These are phyloP conservation scores for Candida morakotiae DNA, from an alignment of 805 yeast species.

Conservation along the genomic window DNA sequence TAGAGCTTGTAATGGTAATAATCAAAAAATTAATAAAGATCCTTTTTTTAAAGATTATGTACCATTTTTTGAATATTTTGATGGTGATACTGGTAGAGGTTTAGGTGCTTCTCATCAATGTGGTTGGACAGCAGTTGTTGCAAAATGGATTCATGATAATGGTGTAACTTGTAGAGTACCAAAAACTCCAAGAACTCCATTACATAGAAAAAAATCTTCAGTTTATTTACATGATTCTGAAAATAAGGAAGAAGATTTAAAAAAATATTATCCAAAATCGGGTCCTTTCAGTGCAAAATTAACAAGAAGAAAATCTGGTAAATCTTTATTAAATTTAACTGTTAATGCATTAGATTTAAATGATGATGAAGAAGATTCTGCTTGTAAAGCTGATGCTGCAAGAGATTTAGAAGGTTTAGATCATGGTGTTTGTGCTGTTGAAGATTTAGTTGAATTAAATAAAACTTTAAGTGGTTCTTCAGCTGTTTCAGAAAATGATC, in stretches of 20 bases:
- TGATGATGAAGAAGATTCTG: conserved; percentile 40
- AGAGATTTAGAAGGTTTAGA: conserved; percentile 7
- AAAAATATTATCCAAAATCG: conserved; percentile 39
- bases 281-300: conserved; percentile 52
- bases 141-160: conserved; percentile 86
- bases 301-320: conserved; percentile 68
- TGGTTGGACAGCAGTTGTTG: conserved; percentile 95
- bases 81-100: conserved; percentile 93
- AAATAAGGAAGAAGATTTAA: conserved; percentile 22
- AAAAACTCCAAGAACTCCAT: conserved; percentile 33
- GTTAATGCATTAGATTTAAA: conserved; percentile 63
- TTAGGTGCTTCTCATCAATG: conserved; percentile 91
- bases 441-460: conserved; percentile 15
- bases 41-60: conserved; percentile 70
- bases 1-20: conserved; percentile 78
- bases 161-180: conserved; percentile 66
- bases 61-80: conserved; percentile 84
- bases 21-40: conserved; percentile 50
- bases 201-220: conserved; percentile 19
- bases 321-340: conserved; percentile 64
- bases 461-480: conserved; percentile 23
- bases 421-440: conserved; percentile 5
- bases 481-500: conserved; percentile 28
- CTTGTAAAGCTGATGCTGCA: conserved; percentile 12
- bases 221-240: conserved; percentile 15